Evolutionary conservation across 2,329 filamentous ascomycete species (phyloP).

Genomic region (Bipolaris victoriae): DNA sequence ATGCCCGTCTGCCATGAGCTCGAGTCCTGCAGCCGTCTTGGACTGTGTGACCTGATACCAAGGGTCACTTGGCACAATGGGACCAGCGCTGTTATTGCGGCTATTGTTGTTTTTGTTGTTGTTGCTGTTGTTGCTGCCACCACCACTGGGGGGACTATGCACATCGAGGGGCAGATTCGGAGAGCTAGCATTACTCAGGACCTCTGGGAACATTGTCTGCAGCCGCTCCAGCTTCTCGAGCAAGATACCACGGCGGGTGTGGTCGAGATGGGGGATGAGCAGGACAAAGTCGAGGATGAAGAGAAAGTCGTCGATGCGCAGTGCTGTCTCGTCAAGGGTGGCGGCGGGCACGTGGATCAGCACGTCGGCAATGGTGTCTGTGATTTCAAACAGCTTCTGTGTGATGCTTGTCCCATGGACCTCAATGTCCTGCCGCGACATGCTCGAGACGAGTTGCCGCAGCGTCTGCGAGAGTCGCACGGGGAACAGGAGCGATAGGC

Average conservation of each 20-base stretch:
- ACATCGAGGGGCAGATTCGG: conserved; percentile 40
- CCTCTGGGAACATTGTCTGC: conserved; percentile 45
- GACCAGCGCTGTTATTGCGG: too few relatives aligned
- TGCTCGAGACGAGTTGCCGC: conserved; percentile 50
- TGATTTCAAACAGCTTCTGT: conserved; percentile 66
- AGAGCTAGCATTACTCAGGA: conserved; percentile 40
- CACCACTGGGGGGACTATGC: conserved; percentile 34
- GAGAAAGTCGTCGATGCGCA: conserved; percentile 61
- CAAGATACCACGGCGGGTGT: conserved; percentile 54
- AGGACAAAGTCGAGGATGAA: conserved; percentile 60
- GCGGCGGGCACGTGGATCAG: conserved; percentile 59
- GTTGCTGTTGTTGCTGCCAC: background rate
- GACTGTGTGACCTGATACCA: conserved; percentile 45
- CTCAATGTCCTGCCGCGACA: conserved; percentile 56
- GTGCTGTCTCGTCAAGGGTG: conserved; percentile 54
- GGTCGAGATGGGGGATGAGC: conserved; percentile 56
- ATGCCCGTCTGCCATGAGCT: conserved; percentile 26
- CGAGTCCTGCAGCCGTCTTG: conserved; percentile 39
- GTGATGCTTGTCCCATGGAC: conserved; percentile 64
- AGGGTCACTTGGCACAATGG: conserved; percentile 29
- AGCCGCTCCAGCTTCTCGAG: conserved; percentile 51
- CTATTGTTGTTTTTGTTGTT: too few relatives aligned
- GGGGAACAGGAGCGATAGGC: conserved; percentile 54
- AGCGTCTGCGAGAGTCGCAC: conserved; percentile 54
- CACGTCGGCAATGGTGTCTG: conserved; percentile 65